Evolutionary conservation across 2,329 filamentous ascomycete genomes (phyloP).

Genomic region (Ambrosiella xylebori): DNA sequence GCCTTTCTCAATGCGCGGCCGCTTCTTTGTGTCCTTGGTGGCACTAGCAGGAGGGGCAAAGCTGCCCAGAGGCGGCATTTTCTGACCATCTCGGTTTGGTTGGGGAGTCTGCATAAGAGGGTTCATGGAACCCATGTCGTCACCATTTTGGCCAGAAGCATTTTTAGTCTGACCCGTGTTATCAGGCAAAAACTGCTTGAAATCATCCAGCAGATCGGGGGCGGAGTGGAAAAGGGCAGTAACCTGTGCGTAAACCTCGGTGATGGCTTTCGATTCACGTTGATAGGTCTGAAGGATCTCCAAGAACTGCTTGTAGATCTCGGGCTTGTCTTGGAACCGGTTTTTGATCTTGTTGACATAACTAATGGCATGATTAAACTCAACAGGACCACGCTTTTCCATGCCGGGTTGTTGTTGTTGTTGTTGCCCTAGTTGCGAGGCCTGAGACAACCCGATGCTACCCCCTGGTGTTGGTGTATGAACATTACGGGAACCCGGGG

Average conservation of each 20-base stretch:
- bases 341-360: conserved; percentile 99
- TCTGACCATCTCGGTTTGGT: conserved; percentile 42
- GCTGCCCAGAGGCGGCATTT: conserved; percentile 85
- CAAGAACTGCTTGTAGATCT: conserved; percentile 98
- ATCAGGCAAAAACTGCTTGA: conserved; percentile 95
- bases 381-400: conserved; percentile 83
- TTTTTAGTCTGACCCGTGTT: conserved; percentile 43
- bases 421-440: conserved; percentile 26
- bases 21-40: conserved; percentile 81
- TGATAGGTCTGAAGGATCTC: conserved; percentile 98
- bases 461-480: conserved; percentile 42
- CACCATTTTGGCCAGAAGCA: conserved; percentile 35
- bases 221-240: conserved; percentile 86
- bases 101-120: conserved; percentile 38
- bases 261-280: conserved; percentile 91
- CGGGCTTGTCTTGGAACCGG: conserved; percentile 86
- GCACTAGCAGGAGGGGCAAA: conserved; percentile 72
- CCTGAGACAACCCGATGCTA: conserved; percentile 43
- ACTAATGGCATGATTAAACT: conserved; percentile 98
- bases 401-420: conserved; percentile 33
- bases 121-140: conserved; percentile 39
- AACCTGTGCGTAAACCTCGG: conserved; percentile 94
- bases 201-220: conserved; percentile 88
- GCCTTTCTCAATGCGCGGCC: conserved; percentile 45
- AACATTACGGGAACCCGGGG: conserved; percentile 33